Evolutionary conservation across 2,329 filamentous ascomycete species (phyloP), one percentile per base, ranked within the genome.

Genomic region (Diaporthe australafricana): DNA sequence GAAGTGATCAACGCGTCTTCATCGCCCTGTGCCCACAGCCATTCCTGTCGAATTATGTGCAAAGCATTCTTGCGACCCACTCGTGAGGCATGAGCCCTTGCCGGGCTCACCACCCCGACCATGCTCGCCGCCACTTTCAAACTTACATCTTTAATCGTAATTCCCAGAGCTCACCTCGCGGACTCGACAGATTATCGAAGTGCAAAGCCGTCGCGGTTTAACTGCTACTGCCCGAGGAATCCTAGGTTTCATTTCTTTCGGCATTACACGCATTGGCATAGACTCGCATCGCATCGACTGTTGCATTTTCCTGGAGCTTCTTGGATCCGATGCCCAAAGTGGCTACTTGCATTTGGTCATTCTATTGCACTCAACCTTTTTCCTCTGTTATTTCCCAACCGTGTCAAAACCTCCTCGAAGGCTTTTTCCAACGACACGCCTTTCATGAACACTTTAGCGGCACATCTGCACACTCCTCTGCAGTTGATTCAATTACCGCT

Each of bases 191-290:
- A 48, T 53, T 50, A 48, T 72, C 35, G 35, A 47, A 48, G n/a
- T 68, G 70, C 62, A 53, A 22, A 38, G 45, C 56, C 52, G 35
- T 69, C 30, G 32, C 52, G 50, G 32, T 50, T 69, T 14, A 69
- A 68, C 70, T 69, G 48, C 57, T 68, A 66, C 69, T 69, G 56
- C 72, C 50, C 53, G 50, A 73, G 69, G 63, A 72, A 69, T 53
- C 16, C 52, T 70, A 72, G 52, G 57, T 72, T 60, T 73, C 71
- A 74, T 75, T 73, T 71, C 76, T 68, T 70, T 67, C 74, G 73
- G 75, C 75, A 77, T 77, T 74, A 77, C 74, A 78, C 75, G 74
- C 76, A 78, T 78, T 77, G 76, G 76, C 75, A 77, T 78, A 77
- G 71, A 72, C 75, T 75, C 71, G 74, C 76, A 75, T 74, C 70